A percentile compares a stretch with the other conserved stretches of the same genome.
These are phyloP conservation scores for Talaromyces marneffei DNA, from an alignment of 2,329 filamentous ascomycete species.

Conservation along the genomic window DNA sequence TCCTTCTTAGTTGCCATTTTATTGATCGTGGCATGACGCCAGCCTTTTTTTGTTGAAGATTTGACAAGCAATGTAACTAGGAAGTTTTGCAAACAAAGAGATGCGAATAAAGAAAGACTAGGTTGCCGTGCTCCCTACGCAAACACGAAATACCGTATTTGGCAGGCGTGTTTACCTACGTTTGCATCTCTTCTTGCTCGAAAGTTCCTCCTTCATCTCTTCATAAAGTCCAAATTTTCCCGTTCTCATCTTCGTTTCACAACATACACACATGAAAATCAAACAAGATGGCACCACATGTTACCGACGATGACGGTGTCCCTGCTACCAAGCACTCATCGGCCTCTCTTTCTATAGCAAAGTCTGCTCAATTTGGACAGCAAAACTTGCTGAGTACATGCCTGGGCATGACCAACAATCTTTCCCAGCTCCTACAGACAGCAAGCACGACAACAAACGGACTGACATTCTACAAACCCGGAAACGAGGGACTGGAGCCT, in stretches of 20 bases:
- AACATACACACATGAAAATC: neutral
- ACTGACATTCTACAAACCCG: constrained; percentile 3
- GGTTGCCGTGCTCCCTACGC: too few species aligned
- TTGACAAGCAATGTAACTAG: neutral
- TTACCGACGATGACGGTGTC: neutral
- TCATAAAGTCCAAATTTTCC: neutral
- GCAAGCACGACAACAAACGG: neutral
- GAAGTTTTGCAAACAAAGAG: too few species aligned
- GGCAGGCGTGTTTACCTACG: neutral
- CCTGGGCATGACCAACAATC: neutral
- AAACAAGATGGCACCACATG: neutral
- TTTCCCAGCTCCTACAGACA: neutral
- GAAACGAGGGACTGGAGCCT: neutral
- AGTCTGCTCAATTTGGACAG: neutral
- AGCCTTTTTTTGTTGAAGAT: too few species aligned
- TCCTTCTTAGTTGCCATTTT: too few species aligned
- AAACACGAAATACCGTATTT: neutral
- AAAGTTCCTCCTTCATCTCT: neutral
- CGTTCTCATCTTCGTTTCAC: neutral
- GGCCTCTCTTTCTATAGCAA: neutral
- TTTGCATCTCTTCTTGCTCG: neutral
- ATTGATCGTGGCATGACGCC: too few species aligned
- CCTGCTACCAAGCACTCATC: neutral
- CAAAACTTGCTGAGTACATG: neutral
- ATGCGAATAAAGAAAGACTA: neutral